Percentiles rank a stretch among this genome's conserved stretches.
phyloP scores from a whole-genome alignment of 1,284 basidiomycete genomes.

The Moniliella sp. region DNA sequence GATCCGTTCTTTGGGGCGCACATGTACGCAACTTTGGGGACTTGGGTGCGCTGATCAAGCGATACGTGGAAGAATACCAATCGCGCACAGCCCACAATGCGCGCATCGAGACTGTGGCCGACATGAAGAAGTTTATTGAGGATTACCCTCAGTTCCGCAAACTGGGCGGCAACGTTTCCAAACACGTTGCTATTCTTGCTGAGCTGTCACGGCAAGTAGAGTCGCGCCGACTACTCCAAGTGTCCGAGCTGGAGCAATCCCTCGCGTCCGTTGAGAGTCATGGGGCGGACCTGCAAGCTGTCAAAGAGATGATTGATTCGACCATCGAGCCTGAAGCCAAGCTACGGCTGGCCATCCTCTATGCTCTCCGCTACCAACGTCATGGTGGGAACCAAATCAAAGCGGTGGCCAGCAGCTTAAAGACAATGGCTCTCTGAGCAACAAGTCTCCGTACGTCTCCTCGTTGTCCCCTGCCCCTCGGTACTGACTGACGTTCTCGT shows the following conservation, averaged over 20 bases:
- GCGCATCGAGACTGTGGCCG: slow-evolving; percentile 77
- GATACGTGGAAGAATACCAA: slow-evolving; percentile 85
- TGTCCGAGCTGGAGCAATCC: slow-evolving; percentile 88
- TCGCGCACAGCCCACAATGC: slow-evolving; percentile 51
- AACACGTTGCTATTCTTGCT: slow-evolving; percentile 87
- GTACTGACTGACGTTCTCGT: neutral
- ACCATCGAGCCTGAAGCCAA: slow-evolving; percentile 58
- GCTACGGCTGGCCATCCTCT: slow-evolving; percentile 75
- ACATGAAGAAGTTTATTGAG: slow-evolving; percentile 59
- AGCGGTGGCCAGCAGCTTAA: slow-evolving; percentile 61
- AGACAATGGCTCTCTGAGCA: slow-evolving; percentile 57
- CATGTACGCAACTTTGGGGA: slow-evolving; percentile 84
- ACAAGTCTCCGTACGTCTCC: slow-evolving; percentile 51
- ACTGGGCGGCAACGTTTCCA: slow-evolving; percentile 88
- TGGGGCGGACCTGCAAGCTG: slow-evolving; percentile 53
- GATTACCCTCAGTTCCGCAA: slow-evolving; percentile 94
- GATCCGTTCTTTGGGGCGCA: slow-evolving; percentile 87
- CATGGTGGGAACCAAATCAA: slow-evolving; percentile 61
- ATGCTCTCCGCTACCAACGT: slow-evolving; percentile 84
- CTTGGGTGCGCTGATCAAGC: slow-evolving; percentile 71
- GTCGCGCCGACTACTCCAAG: slow-evolving; percentile 50
- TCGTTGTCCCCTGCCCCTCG: too few relatives aligned
- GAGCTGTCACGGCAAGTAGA: slow-evolving; percentile 78
- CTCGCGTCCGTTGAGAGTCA: slow-evolving; percentile 71
- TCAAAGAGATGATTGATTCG: slow-evolving; percentile 35